phyloP scores from a whole-genome alignment of 306 rosid species.

The Malus sylvestris region DNA sequence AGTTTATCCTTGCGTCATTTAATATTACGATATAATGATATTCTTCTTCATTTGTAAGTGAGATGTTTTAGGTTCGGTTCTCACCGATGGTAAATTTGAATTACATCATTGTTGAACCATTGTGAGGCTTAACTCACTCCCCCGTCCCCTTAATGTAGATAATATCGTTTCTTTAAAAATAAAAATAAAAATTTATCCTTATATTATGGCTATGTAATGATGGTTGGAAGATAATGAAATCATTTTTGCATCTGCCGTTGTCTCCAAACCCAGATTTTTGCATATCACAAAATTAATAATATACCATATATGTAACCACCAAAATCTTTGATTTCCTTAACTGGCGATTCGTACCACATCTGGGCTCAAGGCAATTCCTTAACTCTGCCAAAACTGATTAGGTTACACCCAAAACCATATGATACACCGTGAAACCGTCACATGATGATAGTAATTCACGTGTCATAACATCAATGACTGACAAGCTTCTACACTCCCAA shows the following conservation, averaged over 20 bases:
- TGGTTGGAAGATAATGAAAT: not conserved
- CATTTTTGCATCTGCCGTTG: not conserved
- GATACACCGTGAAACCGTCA: not conserved
- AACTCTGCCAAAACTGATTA: not conserved
- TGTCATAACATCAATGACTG: not conserved
- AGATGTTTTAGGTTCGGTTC: no score
- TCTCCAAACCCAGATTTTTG: not conserved
- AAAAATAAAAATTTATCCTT: not conserved
- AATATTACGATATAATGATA: no score
- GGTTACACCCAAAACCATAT: not conserved
- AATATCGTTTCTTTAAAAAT: no score
- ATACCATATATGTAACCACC: not conserved
- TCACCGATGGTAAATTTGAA: no score
- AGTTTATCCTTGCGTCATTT: no score
- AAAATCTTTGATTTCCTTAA: not conserved
- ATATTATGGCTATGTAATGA: not conserved
- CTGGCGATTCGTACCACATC: not conserved
- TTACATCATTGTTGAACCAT: fast-evolving
- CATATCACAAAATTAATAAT: not conserved
- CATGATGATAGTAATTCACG: not conserved
- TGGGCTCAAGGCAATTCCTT: conserved; percentile 3
- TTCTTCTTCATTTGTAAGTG: no score
- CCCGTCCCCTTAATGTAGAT: no score
- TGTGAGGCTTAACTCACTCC: fast-evolving
- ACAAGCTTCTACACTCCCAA: not conserved